Evolutionary conservation across 768 basidiomycete genomes (phyloP).

Genomic region (Podaxis sp.): DNA sequence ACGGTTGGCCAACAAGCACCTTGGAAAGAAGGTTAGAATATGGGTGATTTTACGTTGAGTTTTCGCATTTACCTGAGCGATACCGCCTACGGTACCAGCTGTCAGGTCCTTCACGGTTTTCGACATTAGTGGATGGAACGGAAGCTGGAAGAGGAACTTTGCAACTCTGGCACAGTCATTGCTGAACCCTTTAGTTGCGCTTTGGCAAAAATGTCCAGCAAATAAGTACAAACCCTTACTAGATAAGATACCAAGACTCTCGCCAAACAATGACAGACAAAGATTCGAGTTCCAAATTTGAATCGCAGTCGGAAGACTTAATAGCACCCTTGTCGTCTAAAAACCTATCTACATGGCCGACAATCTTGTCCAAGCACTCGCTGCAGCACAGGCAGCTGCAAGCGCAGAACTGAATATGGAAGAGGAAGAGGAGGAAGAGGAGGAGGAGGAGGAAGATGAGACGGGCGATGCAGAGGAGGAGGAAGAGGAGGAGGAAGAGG

Average conservation of each 20-base stretch:
- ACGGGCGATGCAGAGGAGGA: constrained; percentile 34
- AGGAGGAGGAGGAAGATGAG: constrained; percentile 27
- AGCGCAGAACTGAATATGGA: background rate
- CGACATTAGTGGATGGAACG: constrained; percentile 33
- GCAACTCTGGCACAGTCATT: background rate
- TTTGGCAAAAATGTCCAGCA: constrained; percentile 2
- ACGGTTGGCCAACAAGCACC: constrained; percentile 92
- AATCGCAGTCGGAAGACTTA: background rate
- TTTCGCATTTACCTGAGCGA: constrained; percentile 63
- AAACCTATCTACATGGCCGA: constrained; percentile 9
- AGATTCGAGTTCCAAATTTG: background rate
- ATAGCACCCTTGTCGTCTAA: constrained; percentile 2
- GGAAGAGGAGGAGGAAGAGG: constrained; percentile 41
- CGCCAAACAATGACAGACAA: constrained; percentile 14
- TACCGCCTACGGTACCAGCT: constrained; percentile 89
- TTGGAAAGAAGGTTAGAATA: constrained; percentile 28
- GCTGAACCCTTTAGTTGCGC: background rate
- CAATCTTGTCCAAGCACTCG: constrained; percentile 9
- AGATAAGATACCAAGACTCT: constrained; percentile 29
- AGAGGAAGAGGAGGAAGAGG: constrained; percentile 29
- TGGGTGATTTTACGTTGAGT: constrained; percentile 15
- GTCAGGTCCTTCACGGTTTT: constrained; percentile 85
- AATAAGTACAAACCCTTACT: constrained; percentile 9
- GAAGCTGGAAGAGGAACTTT: constrained; percentile 9
- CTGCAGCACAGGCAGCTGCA: constrained; percentile 11